Conservation (phyloP, 192 early-diverging fungal species). For the Linnemannia zychae region DNA sequence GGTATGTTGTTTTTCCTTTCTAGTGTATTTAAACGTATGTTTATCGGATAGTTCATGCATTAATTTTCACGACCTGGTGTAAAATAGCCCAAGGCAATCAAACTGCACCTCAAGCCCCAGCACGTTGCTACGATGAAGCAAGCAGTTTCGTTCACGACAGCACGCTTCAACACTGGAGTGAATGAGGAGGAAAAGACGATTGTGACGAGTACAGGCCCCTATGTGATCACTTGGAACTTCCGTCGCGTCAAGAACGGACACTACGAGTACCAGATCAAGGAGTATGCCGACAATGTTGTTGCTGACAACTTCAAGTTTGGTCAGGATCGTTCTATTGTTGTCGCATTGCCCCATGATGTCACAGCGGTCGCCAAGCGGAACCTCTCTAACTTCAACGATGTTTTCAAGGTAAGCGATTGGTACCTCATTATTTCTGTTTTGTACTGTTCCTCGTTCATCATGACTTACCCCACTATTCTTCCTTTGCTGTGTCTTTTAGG, state of each 20-base stretch:
- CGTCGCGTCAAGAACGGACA: slow-evolving; percentile 82
- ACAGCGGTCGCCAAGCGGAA: slow-evolving; percentile 32
- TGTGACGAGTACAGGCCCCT: slow-evolving; percentile 91
- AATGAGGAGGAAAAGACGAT: slow-evolving; percentile 83
- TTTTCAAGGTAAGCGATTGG: slow-evolving; percentile 17
- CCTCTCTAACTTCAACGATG: slow-evolving; percentile 24
- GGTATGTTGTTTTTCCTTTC: slow-evolving; percentile 26
- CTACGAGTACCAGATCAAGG: slow-evolving; percentile 90
- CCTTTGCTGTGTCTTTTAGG: too few relatives aligned
- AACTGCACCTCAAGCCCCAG: slow-evolving; percentile 88
- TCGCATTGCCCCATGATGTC: slow-evolving; percentile 69
- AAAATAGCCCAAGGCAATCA: slow-evolving; percentile 68
- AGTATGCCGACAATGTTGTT: slow-evolving; percentile 85
- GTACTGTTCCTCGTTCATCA: not conserved
- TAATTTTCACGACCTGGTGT: too few relatives aligned
- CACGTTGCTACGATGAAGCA: slow-evolving; percentile 87
- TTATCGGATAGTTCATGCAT: too few relatives aligned
- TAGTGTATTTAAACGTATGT: too few relatives aligned
- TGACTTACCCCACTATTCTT: not conserved
- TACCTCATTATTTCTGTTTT: not conserved
- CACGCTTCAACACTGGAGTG: slow-evolving; percentile 85
- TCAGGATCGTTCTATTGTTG: slow-evolving; percentile 85
- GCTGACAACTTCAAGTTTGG: slow-evolving; percentile 94
- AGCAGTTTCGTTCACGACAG: slow-evolving; percentile 82
- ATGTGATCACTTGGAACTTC: slow-evolving; percentile 95